Evolutionary conservation across 495 filamentous ascomycete species (phyloP).

Genomic region (Penicillium egyptiacum): DNA sequence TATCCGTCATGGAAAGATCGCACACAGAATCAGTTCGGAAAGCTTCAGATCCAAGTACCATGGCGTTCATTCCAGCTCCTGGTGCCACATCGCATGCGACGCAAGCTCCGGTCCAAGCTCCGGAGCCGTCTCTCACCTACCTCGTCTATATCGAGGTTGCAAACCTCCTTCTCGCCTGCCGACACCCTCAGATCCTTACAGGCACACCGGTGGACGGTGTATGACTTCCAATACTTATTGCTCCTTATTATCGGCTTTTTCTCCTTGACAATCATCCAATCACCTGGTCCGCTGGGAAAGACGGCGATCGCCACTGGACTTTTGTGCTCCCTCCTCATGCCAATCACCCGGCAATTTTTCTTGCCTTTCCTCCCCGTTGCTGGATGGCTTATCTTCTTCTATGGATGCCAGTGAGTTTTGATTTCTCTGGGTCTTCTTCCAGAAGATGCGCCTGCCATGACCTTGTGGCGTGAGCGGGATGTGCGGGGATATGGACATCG

Average conservation of each 20-base stretch:
- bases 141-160: constrained; percentile 69
- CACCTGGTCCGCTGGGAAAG: constrained; percentile 71
- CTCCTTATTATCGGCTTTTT: constrained; percentile 73
- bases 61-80: constrained; percentile 52
- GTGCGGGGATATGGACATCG: background rate
- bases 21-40: constrained; percentile 48
- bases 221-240: constrained; percentile 83
- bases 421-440: constrained; percentile 1
- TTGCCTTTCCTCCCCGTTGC: constrained; percentile 82
- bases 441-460: constrained; percentile 9
- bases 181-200: constrained; percentile 73
- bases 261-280: constrained; percentile 74
- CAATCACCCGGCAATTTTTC: constrained; percentile 89
- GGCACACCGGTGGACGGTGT: constrained; percentile 75
- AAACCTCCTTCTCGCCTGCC: constrained; percentile 75
- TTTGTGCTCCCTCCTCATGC: constrained; percentile 70
- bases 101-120: constrained; percentile 70
- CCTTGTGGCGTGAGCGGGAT: background rate
- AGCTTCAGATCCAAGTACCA: constrained; percentile 50
- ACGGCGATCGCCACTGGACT: constrained; percentile 64
- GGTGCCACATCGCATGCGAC: constrained; percentile 69
- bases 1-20: constrained; percentile 54
- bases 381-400: constrained; percentile 85
- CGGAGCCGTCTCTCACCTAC: constrained; percentile 69
- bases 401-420: constrained; percentile 76